A percentile compares a stretch with the other conserved stretches of the same genome.
These are phyloP conservation scores for Gillenia trifoliata DNA, from an alignment of 306 rosid species.

Conservation along the genomic window DNA sequence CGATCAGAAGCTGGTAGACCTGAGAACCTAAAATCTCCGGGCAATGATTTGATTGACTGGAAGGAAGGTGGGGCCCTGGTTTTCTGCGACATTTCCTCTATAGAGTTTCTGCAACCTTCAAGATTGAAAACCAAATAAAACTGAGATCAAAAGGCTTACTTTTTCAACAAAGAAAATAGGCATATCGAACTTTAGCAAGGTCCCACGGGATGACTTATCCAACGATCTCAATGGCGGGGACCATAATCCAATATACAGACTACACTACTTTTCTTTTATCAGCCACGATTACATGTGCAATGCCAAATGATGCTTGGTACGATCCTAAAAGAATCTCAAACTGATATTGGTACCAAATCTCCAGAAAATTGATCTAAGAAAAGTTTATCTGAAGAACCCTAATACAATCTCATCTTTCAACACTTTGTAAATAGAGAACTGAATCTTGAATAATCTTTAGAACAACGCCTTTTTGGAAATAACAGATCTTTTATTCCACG, in stretches of 20 bases:
- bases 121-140: constrained; percentile 29
- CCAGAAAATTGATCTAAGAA: constrained; percentile 17
- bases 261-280: constrained; percentile 36
- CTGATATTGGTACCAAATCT: constrained; percentile 15
- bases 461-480: constrained; percentile 3
- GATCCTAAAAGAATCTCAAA: constrained; percentile 27
- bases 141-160: constrained; percentile 28
- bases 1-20: constrained; percentile 31
- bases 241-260: constrained; percentile 45
- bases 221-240: constrained; percentile 65
- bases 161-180: constrained; percentile 36
- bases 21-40: constrained; percentile 50
- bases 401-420: neutral
- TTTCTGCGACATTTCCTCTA: constrained; percentile 57
- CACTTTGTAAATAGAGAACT: neutral
- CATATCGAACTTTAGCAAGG: constrained; percentile 49
- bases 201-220: constrained; percentile 51
- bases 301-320: constrained; percentile 21
- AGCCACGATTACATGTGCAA: constrained; percentile 39
- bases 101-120: constrained; percentile 38
- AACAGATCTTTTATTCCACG: constrained; percentile 14
- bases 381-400: constrained; percentile 3
- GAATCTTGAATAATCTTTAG: constrained; percentile 21
- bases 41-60: constrained; percentile 65
- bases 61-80: constrained; percentile 42